A percentile compares a stretch with the other conserved stretches of the same genome.
Evolutionary conservation across 2,329 filamentous ascomycete species (phyloP).

Genomic region (Colletotrichum acutatum): DNA sequence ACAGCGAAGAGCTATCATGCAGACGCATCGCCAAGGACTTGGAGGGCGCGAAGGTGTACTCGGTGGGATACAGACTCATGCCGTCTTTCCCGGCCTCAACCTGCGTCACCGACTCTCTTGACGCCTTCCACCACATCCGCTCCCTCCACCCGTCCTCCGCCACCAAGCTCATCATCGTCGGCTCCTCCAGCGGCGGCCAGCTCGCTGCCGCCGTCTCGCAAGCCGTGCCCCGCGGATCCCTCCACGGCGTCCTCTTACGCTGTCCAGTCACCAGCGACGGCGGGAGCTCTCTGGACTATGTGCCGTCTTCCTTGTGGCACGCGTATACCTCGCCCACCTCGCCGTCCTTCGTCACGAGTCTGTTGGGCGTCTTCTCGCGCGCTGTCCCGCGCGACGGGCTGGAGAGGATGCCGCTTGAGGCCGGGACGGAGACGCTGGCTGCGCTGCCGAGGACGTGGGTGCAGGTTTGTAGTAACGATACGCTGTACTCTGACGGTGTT

Average conservation of each 20-base stretch:
- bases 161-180: constrained; percentile 48
- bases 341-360: constrained; percentile 49
- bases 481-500: constrained; percentile 61
- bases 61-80: constrained; percentile 58
- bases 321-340: constrained; percentile 52
- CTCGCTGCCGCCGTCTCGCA: constrained; percentile 57
- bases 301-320: constrained; percentile 48
- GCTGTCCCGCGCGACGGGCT: constrained; percentile 53
- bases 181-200: constrained; percentile 61
- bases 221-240: constrained; percentile 37
- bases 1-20: constrained; percentile 61
- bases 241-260: constrained; percentile 56
- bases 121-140: constrained; percentile 46
- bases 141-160: constrained; percentile 16
- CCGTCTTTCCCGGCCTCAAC: constrained; percentile 50
- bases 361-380: constrained; percentile 46
- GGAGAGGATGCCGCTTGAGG: constrained; percentile 55
- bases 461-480: constrained; percentile 62
- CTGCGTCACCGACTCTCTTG: constrained; percentile 55
- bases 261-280: constrained; percentile 60
- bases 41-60: constrained; percentile 50
- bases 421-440: constrained; percentile 41
- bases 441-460: constrained; percentile 56
- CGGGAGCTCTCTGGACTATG: constrained; percentile 47
- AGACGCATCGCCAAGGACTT: constrained; percentile 51